Conservation (phyloP, 768 basidiomycete species). For the Amanita jacksonii region DNA sequence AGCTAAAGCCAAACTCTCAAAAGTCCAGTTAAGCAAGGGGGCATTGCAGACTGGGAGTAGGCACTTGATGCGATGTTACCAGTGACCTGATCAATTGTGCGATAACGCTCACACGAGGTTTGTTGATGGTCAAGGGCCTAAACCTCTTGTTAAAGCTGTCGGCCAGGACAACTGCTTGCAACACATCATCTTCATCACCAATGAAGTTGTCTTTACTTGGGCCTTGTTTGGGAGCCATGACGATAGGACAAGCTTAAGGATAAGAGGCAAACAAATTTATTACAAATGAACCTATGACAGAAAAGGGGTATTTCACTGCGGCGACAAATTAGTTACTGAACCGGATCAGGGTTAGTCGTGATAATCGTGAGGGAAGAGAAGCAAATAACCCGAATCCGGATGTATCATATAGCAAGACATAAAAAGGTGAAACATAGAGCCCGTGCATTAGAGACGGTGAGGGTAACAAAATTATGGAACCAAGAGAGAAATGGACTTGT, state of each 20-base stretch:
- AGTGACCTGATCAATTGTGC: conserved; percentile 8
- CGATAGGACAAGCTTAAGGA: conserved; percentile 5
- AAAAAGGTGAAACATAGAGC: conserved; percentile 15
- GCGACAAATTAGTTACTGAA: conserved; percentile 64
- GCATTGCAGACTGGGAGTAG: conserved; percentile 92
- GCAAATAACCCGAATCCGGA: conserved; percentile 52
- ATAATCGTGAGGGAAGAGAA: conserved; percentile 51
- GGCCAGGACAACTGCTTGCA: conserved; percentile 93
- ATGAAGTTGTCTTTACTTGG: conserved; percentile 52
- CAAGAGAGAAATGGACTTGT: conserved; percentile 16
- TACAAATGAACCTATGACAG: conserved; percentile 52
- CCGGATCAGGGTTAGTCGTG: conserved; percentile 56
- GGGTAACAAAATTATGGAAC: conserved; percentile 18
- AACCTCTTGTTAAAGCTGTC: conserved; percentile 96
- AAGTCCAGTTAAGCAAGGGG: conserved; percentile 90
- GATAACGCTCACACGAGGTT: conserved; percentile 62
- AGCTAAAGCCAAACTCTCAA: conserved; percentile 89
- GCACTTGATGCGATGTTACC: conserved; percentile 42
- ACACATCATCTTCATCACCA: conserved; percentile 65
- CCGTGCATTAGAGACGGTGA: not conserved
- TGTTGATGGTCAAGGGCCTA: conserved; percentile 77
- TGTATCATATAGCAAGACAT: conserved; percentile 33
- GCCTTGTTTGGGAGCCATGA: conserved; percentile 60
- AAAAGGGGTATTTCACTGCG: conserved; percentile 48
- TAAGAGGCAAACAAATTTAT: conserved; percentile 29